A percentile compares a stretch with the other conserved stretches of the same genome.
Evolutionary conservation across 805 yeast genomes (phyloP).

Genomic region (Starmerella bacillaris): DNA sequence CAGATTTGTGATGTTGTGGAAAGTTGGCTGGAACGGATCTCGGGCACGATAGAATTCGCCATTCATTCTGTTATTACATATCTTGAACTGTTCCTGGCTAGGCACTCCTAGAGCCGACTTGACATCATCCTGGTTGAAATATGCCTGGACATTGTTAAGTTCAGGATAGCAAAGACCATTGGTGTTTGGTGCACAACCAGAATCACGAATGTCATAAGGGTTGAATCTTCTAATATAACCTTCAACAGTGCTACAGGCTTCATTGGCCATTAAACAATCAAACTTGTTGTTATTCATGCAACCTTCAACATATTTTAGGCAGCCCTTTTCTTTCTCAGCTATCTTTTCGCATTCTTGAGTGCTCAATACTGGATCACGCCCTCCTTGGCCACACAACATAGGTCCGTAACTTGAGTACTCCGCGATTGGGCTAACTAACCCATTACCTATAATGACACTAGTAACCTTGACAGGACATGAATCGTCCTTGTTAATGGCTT

Average conservation of each 20-base stretch:
- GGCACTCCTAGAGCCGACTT: slow-evolving; percentile 40
- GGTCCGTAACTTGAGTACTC: slow-evolving; percentile 71
- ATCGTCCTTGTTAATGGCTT: slow-evolving; percentile 31
- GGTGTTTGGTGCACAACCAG: slow-evolving; percentile 45
- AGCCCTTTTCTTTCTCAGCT: slow-evolving; percentile 4
- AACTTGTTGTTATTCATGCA: slow-evolving; percentile 9
- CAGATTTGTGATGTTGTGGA: slow-evolving; percentile 45
- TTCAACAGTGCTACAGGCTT: slow-evolving; percentile 9
- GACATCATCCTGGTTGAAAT: slow-evolving; percentile 36
- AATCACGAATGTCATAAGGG: slow-evolving; percentile 45
- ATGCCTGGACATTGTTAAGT: slow-evolving; percentile 33
- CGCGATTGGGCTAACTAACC: slow-evolving; percentile 66
- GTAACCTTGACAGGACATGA: slow-evolving; percentile 44
- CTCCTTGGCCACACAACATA: slow-evolving; percentile 88
- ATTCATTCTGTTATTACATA: slow-evolving; percentile 60
- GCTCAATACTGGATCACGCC: slow-evolving; percentile 28
- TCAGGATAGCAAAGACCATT: slow-evolving; percentile 38
- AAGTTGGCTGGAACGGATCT: slow-evolving; percentile 88
- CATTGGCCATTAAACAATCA: slow-evolving; percentile 8
- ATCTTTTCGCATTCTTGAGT: slow-evolving; percentile 8
- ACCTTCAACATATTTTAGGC: slow-evolving; percentile 5
- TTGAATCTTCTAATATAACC: slow-evolving; percentile 29
- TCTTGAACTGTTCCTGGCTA: slow-evolving; percentile 33
- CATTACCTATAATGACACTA: slow-evolving; percentile 81
- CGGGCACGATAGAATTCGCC: slow-evolving; percentile 30